Evolutionary conservation across 78 protist species (phyloP).

Genomic region (Creolimax fragrantissima): DNA sequence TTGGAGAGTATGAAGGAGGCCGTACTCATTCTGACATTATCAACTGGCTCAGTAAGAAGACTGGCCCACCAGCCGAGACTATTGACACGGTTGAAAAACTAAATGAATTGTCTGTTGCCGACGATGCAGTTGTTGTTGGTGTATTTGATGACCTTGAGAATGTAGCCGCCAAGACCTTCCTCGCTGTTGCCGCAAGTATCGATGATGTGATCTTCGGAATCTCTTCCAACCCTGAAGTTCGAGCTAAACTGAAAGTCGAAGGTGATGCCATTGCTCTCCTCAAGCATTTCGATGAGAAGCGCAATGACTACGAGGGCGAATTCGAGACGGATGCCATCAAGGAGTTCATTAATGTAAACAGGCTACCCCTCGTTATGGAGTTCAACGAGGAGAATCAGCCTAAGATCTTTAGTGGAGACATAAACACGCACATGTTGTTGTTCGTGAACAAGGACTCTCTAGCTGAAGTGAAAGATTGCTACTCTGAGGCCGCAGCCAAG

Average conservation of each 20-base stretch:
- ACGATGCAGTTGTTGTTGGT: slow-evolving; percentile 44
- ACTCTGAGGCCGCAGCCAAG: slow-evolving; percentile 4
- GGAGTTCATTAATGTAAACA: slow-evolving; percentile 16
- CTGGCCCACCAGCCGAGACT: slow-evolving; percentile 22
- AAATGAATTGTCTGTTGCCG: slow-evolving; percentile 3
- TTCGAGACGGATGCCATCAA: not conserved
- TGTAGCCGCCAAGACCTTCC: not conserved
- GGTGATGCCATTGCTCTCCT: slow-evolving; percentile 28
- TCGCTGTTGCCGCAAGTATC: not conserved
- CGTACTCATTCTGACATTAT: slow-evolving; percentile 56
- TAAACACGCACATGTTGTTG: slow-evolving; percentile 7
- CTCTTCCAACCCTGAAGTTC: slow-evolving; percentile 28
- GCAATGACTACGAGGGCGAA: slow-evolving; percentile 1
- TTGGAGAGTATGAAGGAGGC: slow-evolving; percentile 61
- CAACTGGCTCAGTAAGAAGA: slow-evolving; percentile 38
- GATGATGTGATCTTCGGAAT: slow-evolving; percentile 42
- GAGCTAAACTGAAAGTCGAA: not conserved
- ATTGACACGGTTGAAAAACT: slow-evolving; percentile 32
- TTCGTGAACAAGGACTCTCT: not conserved
- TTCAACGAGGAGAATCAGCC: slow-evolving; percentile 9
- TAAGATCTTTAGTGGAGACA: slow-evolving; percentile 28
- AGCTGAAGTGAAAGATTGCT: not conserved
- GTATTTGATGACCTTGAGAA: slow-evolving; percentile 14
- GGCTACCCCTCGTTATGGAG: slow-evolving; percentile 23
- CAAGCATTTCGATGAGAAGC: slow-evolving; percentile 41